Evolutionary conservation across 2,329 filamentous ascomycete genomes (phyloP).

Genomic region (Cadophora malorum): DNA sequence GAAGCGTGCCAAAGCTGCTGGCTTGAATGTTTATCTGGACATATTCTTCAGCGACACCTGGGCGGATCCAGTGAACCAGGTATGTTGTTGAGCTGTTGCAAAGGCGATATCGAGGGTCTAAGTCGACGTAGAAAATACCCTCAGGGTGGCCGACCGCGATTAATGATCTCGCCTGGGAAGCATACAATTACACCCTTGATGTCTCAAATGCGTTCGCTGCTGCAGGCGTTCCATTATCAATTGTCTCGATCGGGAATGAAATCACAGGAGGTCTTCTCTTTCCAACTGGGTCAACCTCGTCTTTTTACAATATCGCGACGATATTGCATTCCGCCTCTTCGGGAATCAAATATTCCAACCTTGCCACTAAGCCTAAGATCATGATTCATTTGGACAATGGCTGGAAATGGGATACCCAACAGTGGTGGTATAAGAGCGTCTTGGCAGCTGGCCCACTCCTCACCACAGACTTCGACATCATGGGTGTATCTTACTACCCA

Average conservation of each 20-base stretch:
- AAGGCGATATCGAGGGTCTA: not conserved
- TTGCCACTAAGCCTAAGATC: slow-evolving; percentile 66
- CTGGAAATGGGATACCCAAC: slow-evolving; percentile 72
- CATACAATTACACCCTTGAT: slow-evolving; percentile 73
- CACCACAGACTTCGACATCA: slow-evolving; percentile 68
- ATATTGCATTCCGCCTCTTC: slow-evolving; percentile 69
- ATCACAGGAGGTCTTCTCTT: slow-evolving; percentile 72
- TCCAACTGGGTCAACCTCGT: slow-evolving; percentile 63
- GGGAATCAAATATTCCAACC: slow-evolving; percentile 67
- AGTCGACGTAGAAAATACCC: slow-evolving; percentile 54
- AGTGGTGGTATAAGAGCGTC: slow-evolving; percentile 64
- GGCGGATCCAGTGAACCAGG: slow-evolving; percentile 71
- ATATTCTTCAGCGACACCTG: slow-evolving; percentile 74
- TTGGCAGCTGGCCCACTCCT: slow-evolving; percentile 57
- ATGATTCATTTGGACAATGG: slow-evolving; percentile 79
- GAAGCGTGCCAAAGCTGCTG: slow-evolving; percentile 66
- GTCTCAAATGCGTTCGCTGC: slow-evolving; percentile 66
- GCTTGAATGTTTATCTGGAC: slow-evolving; percentile 63
- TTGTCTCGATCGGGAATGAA: slow-evolving; percentile 77
- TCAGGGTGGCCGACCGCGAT: slow-evolving; percentile 68
- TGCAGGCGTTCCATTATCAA: slow-evolving; percentile 60
- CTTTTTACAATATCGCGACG: slow-evolving; percentile 64
- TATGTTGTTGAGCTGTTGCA: slow-evolving; percentile 30
- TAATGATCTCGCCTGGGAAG: slow-evolving; percentile 61
- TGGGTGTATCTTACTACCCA: slow-evolving; percentile 77